Evolutionary conservation across 2,329 filamentous ascomycete genomes (phyloP), one percentile per base, ranked within the genome.

Genomic region (Furcasterigmium sp.): DNA sequence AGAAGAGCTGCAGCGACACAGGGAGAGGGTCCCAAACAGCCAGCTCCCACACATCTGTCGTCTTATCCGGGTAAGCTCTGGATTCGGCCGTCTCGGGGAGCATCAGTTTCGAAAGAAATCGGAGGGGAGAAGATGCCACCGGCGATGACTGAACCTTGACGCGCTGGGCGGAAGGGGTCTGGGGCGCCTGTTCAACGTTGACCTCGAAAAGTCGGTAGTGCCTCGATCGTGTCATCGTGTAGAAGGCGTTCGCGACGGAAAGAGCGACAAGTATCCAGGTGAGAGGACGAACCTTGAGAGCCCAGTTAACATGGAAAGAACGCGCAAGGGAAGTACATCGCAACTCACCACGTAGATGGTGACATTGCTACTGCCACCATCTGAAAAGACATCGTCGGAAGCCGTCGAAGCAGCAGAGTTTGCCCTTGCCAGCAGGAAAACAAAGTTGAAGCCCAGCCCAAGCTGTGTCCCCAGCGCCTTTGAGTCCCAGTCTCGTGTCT

Each of bases 21-120:
- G 91, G 89, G 37, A 91, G 77, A 26, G 94, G 93, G 60, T 97
- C 91, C 93, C 93, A 98, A 7, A 97, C 76, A 2, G 85, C 79
- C 39, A 98, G 68, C 64, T 98, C 91, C 93, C 93, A 98, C 9
- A 98, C 93, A 62, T 98, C 91, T 10, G 84, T 78, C 20, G 78
- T 77, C 44, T 83, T 80, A 58, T 93, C 85, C 0, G 91, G 88
- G 63, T 96, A 87, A 21, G 89, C 85, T 58, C 90, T 81, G 20
- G 87, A 83, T 51, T 91, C 82, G n/a, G 90, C 87, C 18, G 80
- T 84, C 28, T 84, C 80, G 20, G 77, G 68, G 2, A 80, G 74
- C 26, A 95, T 66, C 36, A 87, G 70, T 49, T 76, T 80, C 21
- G 82, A 77, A 29, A 97, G 63, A 45, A 88, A 84, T 42, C 83